These are phyloP conservation scores for Tolypocladium capitatum DNA, from an alignment of 2,329 filamentous ascomycete species.

Conservation along the genomic window DNA sequence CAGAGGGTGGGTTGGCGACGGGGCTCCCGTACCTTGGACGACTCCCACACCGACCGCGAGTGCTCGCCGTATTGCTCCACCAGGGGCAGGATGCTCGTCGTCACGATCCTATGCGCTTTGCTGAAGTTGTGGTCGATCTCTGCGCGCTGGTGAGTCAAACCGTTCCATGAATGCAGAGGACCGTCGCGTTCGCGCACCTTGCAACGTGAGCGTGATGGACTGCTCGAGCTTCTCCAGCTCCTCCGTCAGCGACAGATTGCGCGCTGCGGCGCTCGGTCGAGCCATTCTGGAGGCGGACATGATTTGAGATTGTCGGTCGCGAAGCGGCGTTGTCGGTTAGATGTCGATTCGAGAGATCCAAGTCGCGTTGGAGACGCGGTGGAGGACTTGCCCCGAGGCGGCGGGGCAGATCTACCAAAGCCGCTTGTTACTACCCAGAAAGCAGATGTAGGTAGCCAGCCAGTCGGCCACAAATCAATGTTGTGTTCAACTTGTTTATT, in stretches of 20 bases:
- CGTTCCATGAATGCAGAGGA: constrained; percentile 1
- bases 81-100: constrained; percentile 78
- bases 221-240: constrained; percentile 94
- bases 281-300: constrained; percentile 26
- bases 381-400: background rate
- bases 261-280: constrained; percentile 31
- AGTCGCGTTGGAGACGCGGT: constrained; percentile 1
- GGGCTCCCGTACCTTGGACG: constrained; percentile 57
- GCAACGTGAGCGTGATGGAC: constrained; percentile 87
- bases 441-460: too few relatives aligned
- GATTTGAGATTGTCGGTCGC: background rate
- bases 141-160: constrained; percentile 19
- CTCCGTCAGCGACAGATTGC: constrained; percentile 69
- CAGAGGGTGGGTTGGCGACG: background rate
- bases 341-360: background rate
- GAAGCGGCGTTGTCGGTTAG: background rate
- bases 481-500: too few relatives aligned
- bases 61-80: constrained; percentile 94
- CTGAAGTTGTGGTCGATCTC: constrained; percentile 99
- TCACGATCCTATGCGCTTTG: constrained; percentile 90
- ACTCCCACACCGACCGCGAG: constrained; percentile 90
- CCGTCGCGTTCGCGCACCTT: constrained; percentile 42
- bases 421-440: too few relatives aligned
- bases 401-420: too few relatives aligned
- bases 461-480: too few relatives aligned